Conservation (phyloP, 495 filamentous ascomycete species). For the Xylaria palmicola region DNA sequence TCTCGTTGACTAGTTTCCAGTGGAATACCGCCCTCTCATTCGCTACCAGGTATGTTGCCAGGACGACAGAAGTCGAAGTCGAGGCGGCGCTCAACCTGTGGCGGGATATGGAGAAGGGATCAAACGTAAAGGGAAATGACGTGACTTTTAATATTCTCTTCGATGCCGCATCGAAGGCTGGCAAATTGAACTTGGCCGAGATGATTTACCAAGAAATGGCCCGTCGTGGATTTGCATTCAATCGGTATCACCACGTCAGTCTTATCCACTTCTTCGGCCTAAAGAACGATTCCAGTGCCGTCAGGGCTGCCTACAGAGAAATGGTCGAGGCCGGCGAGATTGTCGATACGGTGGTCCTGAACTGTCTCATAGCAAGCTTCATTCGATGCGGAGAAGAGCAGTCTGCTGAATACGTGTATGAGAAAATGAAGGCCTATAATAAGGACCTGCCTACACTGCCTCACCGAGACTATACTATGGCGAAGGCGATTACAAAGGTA, state of each 20-base stretch:
- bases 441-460: conserved; percentile 33
- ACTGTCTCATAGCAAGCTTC: conserved; percentile 77
- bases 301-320: conserved; percentile 69
- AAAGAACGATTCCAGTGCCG: conserved; percentile 61
- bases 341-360: conserved; percentile 83
- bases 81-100: conserved; percentile 76
- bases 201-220: conserved; percentile 81
- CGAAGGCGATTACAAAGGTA: conserved; percentile 55
- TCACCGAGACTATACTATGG: conserved; percentile 40
- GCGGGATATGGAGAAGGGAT: conserved; percentile 81
- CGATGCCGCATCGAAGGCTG: conserved; percentile 79
- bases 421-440: conserved; percentile 70
- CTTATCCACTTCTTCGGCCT: conserved; percentile 83
- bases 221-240: conserved; percentile 59
- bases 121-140: conserved; percentile 59
- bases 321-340: conserved; percentile 80
- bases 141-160: conserved; percentile 92
- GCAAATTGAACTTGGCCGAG: conserved; percentile 78
- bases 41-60: conserved; percentile 66
- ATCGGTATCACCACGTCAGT: conserved; percentile 73
- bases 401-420: conserved; percentile 75
- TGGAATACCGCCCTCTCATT: conserved; percentile 86
- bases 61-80: conserved; percentile 61
- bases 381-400: conserved; percentile 67
- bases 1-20: conserved; percentile 62